Evolutionary conservation across 2,329 filamentous ascomycete genomes (phyloP), one percentile per base, ranked within the genome.

Genomic region (Penicillium sp.): DNA sequence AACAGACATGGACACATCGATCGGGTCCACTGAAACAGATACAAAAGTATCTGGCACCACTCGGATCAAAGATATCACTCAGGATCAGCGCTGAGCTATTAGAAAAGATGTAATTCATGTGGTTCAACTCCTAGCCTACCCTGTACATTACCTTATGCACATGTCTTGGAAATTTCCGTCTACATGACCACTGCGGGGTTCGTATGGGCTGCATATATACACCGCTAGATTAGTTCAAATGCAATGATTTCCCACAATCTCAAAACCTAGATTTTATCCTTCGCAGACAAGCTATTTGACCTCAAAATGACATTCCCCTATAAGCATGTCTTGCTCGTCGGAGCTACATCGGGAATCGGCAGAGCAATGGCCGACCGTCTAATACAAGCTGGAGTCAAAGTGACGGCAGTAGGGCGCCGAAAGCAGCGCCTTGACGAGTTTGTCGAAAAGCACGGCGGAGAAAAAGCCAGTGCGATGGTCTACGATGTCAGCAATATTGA

Each of bases 341-440:
- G 49, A 8, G 49, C 35, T 11, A 51, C 49, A n/a, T 51, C 49
- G 1, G 49, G 49, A 18, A 51, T 51, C 27, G 49, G 49, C 13
- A 51, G 42, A 39, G 42, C 41, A 16, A 23, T 51, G 13, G 49
- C 49, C 14, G 42, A 51, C 14, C 42, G 42, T 39, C 23, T 51
- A 2, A 13, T 51, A 10, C 34, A 51, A 10, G 35, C 42, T 5
- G 41, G 42, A 4, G 26, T 44, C 13, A 51, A 51, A 35, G 32
- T 51, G 14, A 51, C 42, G 27, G 42, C n/a, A 1, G 49, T 38
- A 10, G 49, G 49, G 16, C 18, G 49, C 10, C 34, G 49, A 9
- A 34, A 40, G 7, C 16, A 46, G 9, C 42, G 35, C n/a, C 42
- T 51, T 1, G 27, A 46, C 11, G 41, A 46, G 14, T 36, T 51